Evolutionary conservation across 2,329 filamentous ascomycete genomes (phyloP).

Genomic region (Aspergillus sp.): DNA sequence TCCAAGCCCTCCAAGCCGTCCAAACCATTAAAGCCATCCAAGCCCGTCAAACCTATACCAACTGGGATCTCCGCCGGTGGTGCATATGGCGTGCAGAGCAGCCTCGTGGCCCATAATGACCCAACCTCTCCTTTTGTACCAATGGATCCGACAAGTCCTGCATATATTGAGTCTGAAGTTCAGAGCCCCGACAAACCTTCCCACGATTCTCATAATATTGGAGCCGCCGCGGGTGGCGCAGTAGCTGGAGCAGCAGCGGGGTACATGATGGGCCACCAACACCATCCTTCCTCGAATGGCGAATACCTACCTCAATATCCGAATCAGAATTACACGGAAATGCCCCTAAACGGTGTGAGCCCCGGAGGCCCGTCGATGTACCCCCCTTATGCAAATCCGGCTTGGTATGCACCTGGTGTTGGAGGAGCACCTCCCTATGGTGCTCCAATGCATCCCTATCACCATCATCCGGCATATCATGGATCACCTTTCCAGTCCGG

Average conservation of each 20-base stretch:
- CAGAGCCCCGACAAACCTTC: conserved; percentile 18
- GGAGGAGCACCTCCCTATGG: conserved; percentile 33
- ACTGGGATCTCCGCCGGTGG: background rate
- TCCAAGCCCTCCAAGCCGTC: conserved; percentile 21
- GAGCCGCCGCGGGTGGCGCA: conserved; percentile 31
- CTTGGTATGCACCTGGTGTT: conserved; percentile 18
- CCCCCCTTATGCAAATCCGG: conserved; percentile 5
- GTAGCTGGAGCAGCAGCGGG: conserved; percentile 39
- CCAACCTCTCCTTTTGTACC: conserved; percentile 7
- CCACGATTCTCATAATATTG: conserved; percentile 24
- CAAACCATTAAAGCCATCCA: conserved; percentile 17
- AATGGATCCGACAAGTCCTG: conserved; percentile 9
- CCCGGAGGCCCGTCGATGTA: conserved; percentile 7
- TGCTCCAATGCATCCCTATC: conserved; percentile 16
- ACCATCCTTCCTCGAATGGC: conserved; percentile 17
- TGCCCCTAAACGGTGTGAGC: conserved; percentile 7
- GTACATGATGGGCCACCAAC: conserved; percentile 34
- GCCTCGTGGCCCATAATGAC: too few relatives aligned
- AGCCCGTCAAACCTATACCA: conserved; percentile 24
- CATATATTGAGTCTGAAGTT: conserved; percentile 13
- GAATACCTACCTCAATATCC: conserved; percentile 19
- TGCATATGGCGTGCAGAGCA: background rate
- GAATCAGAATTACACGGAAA: conserved; percentile 21
- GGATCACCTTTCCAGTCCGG: conserved; percentile 23
- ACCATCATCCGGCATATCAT: conserved; percentile 27